These are phyloP conservation scores for Avena sativa DNA, from an alignment of 176 grass and related monocot genomes.

Conservation along the genomic window DNA sequence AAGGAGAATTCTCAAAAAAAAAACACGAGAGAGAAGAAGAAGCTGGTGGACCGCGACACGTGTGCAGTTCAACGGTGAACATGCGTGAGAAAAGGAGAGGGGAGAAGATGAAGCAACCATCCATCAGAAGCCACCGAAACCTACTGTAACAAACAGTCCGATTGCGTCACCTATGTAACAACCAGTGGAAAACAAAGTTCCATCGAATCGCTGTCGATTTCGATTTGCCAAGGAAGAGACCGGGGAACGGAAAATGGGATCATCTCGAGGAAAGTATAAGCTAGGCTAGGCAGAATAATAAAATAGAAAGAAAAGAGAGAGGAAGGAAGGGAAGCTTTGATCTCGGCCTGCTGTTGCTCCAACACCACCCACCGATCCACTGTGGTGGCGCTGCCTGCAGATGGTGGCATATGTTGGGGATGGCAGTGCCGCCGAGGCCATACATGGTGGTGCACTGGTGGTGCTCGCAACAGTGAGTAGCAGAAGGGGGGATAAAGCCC, in stretches of 20 bases:
- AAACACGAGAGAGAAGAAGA: too few species aligned
- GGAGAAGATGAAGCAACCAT: slow-evolving; percentile 19
- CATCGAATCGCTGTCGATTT: not conserved
- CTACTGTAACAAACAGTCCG: not conserved
- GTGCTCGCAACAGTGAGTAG: not conserved
- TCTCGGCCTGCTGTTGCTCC: slow-evolving; percentile 14
- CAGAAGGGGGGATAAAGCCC: slow-evolving; percentile 17
- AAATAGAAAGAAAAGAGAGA: not conserved
- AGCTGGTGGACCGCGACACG: too few species aligned
- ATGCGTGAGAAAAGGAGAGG: not conserved
- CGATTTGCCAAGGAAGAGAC: not conserved
- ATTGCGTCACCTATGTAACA: not conserved
- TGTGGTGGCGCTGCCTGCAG: not conserved
- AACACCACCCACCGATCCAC: slow-evolving; percentile 34
- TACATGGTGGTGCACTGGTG: slow-evolving; percentile 23
- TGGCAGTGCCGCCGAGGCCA: slow-evolving; percentile 45
- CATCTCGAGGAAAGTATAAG: not conserved
- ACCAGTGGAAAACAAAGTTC: not conserved
- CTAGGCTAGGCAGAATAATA: not conserved
- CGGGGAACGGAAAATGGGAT: not conserved
- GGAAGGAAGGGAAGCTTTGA: not conserved
- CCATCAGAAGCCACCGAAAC: not conserved
- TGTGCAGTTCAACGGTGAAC: not conserved
- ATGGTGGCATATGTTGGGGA: not conserved
- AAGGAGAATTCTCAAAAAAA: too few species aligned